Percentiles rank a stretch among this genome's conserved stretches.
phyloP scores from a whole-genome alignment of 257 asterid genomes.

The Rubia yunnanensis region DNA sequence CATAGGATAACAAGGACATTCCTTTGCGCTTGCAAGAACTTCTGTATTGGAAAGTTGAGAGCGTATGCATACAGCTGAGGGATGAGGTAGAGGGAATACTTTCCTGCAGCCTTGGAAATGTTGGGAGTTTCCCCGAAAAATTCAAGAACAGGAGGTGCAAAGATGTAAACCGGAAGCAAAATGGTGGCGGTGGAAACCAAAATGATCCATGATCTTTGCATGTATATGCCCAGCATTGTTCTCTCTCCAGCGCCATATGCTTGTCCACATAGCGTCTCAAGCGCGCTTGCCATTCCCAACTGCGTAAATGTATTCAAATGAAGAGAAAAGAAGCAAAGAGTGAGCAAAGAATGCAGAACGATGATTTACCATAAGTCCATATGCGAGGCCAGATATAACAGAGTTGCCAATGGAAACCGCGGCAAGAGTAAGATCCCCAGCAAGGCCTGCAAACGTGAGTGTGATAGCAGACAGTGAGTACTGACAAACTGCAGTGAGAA shows the following conservation, averaged over 20 bases:
- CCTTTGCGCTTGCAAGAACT: constrained; percentile 75
- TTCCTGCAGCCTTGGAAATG: constrained; percentile 74
- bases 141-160: constrained; percentile 55
- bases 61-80: constrained; percentile 80
- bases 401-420: constrained; percentile 83
- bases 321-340: not conserved
- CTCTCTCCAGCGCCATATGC: constrained; percentile 77
- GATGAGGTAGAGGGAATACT: constrained; percentile 63
- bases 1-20: constrained; percentile 64
- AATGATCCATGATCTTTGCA: constrained; percentile 89
- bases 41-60: constrained; percentile 65
- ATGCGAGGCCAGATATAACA: constrained; percentile 68
- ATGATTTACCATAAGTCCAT: constrained; percentile 58
- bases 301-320: constrained; percentile 17
- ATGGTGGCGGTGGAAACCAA: constrained; percentile 34
- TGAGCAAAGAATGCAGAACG: not conserved
- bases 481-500: constrained; percentile 57
- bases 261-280: constrained; percentile 81
- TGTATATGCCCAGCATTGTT: constrained; percentile 65
- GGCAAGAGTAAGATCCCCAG: constrained; percentile 69
- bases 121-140: constrained; percentile 50
- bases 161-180: constrained; percentile 56
- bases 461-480: constrained; percentile 69
- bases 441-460: constrained; percentile 51
- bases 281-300: constrained; percentile 89